Evolutionary conservation across 2,329 filamentous ascomycete species (phyloP).

Genomic region (Sarocladium brachiariae): DNA sequence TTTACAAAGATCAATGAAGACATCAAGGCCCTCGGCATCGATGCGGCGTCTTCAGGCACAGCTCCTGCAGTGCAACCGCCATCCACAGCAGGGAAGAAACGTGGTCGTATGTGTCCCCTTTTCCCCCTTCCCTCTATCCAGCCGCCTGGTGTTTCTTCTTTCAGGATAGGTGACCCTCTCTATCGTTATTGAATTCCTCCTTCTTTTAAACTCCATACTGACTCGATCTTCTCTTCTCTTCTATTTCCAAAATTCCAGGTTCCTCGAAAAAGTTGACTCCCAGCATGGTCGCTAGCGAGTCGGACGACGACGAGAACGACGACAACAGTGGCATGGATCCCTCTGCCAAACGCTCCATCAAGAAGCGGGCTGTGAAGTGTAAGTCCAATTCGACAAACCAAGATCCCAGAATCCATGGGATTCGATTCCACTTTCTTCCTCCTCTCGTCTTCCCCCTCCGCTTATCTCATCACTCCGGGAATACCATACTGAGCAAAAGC

Average conservation of each 20-base stretch:
- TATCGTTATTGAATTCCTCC: no score
- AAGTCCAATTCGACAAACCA: no score
- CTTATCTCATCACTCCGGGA: no score
- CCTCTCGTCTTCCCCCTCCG: no score
- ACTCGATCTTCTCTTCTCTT: no score
- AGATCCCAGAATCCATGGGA: no score
- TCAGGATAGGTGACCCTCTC: no score
- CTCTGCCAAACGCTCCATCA: not conserved
- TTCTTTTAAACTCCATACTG: no score
- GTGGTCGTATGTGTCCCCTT: not conserved
- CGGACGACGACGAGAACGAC: not conserved
- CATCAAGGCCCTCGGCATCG: conserved; percentile 23
- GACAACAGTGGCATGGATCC: not conserved
- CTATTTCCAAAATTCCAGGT: no score
- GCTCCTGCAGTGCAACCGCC: not conserved
- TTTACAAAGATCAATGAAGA: conserved; percentile 31
- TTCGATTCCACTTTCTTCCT: not conserved
- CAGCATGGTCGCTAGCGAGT: not conserved
- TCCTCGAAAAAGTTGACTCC: not conserved
- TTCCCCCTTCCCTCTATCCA: no score
- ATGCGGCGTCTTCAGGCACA: not conserved
- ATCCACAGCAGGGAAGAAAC: conserved; percentile 2
- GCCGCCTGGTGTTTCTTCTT: no score
- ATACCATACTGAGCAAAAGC: no score
- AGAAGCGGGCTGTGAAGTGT: not conserved